Base-by-base conservation (phyloP, 805 yeast genomes). In the Candida hispaniensis region DNA sequence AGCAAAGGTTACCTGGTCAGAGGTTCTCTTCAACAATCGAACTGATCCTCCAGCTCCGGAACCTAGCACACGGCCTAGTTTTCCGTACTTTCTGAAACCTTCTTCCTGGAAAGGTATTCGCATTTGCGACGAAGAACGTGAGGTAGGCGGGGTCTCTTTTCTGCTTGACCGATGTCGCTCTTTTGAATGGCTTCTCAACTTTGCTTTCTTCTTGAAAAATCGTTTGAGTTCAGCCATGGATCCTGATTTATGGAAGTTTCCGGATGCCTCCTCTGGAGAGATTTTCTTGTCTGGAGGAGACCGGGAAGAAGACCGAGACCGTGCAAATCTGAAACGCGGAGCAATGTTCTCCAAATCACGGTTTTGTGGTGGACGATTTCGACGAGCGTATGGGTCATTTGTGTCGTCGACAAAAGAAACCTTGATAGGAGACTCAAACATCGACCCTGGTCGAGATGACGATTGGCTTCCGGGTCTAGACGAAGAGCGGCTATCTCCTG, bases 31-130 rank as follows among this genome's bases (percentile, higher is more conserved):
- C 28, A 82, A 77, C 30, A 85, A 63, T 48, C 75, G 73, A 19
- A 86, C 96, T 10, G 78, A 69, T 4, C 96, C 96, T 32, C 96
- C 96, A 2, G 95, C 95, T 36, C 96, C 96, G 13, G 91, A 91
- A 38, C 95, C 96, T 30, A 86, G 64, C 40, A 72, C 79, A 43
- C 83, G 88, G 35, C 94, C 94, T 38, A 79, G 75, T 52, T 76
- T 79, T 34, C 78, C 71, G 55, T 83, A 85, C 36, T 32, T 32
- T 17, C 22, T 23, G 9, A 32, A 32, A 4, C 36, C 36, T 6
- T 23, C 14, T 4, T 26, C 18, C 21, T 8, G 9, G 8, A 22
- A 14, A 2, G 36, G 16, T 10, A 32, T 17, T 4, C 17, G 13
- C 3, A 17, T 7, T 6, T 32, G 36, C 4, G 36, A 32, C 7